These are phyloP conservation scores for Fusarium odoratissimum DNA, from an alignment of 2,329 filamentous ascomycete species.

Conservation along the genomic window DNA sequence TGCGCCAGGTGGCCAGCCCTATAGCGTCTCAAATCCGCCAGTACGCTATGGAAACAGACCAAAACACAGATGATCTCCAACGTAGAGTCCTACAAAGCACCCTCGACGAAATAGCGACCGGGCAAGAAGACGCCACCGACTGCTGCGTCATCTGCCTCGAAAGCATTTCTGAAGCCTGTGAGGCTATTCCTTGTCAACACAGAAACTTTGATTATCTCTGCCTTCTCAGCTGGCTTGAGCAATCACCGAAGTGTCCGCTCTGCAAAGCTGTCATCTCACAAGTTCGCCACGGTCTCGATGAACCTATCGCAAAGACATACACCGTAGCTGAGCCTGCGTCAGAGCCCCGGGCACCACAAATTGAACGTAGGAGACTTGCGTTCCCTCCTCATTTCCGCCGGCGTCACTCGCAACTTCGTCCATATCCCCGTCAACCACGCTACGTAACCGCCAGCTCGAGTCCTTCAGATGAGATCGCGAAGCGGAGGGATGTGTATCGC, in stretches of 20 bases:
- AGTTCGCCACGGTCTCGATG: slow-evolving; percentile 73
- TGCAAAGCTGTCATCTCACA: slow-evolving; percentile 71
- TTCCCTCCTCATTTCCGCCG: background rate
- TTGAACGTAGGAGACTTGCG: slow-evolving; percentile 8
- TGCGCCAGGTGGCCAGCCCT: background rate
- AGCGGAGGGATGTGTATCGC: slow-evolving; percentile 79
- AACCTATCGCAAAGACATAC: slow-evolving; percentile 60
- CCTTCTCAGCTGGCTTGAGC: slow-evolving; percentile 82
- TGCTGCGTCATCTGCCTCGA: slow-evolving; percentile 92
- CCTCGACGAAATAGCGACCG: slow-evolving; percentile 54
- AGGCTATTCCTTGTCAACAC: slow-evolving; percentile 82
- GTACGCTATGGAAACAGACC: slow-evolving; percentile 42
- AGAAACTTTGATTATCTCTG: slow-evolving; percentile 87
- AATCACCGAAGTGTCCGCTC: slow-evolving; percentile 79
- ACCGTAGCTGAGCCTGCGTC: slow-evolving; percentile 61
- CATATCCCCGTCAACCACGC: slow-evolving; percentile 9
- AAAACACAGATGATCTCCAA: slow-evolving; percentile 49
- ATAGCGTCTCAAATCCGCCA: no score
- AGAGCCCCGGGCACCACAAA: background rate
- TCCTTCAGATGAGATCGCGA: slow-evolving; percentile 44
- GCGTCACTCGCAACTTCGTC: slow-evolving; percentile 13
- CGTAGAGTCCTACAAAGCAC: slow-evolving; percentile 58
- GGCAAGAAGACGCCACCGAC: slow-evolving; percentile 41
- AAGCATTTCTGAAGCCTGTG: slow-evolving; percentile 75
- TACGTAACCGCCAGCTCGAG: slow-evolving; percentile 7